A percentile compares a stretch with the other conserved stretches of the same genome.
phyloP scores from a whole-genome alignment of 345 rosid genomes.

The Melaleuca quinquenervia region DNA sequence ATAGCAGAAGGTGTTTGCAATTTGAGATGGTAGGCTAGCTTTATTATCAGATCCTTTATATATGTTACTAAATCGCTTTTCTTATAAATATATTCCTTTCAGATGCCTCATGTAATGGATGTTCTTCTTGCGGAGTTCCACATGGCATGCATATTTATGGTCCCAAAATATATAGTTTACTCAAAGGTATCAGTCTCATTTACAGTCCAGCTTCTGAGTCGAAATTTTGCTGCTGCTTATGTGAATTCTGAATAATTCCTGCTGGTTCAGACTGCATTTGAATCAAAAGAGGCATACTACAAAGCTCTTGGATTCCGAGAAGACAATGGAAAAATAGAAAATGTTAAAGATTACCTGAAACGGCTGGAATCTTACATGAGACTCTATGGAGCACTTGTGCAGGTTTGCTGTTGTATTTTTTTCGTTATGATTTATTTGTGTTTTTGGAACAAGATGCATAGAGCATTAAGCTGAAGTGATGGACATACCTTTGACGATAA shows the following conservation, averaged over 20 bases:
- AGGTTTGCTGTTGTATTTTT: slow-evolving; percentile 32
- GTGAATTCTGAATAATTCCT: background rate
- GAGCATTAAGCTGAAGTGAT: background rate
- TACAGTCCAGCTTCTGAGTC: background rate
- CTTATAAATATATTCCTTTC: background rate
- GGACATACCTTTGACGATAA: background rate
- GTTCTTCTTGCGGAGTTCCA: slow-evolving; percentile 82
- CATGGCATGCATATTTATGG: slow-evolving; percentile 75
- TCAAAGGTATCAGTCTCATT: slow-evolving; percentile 36
- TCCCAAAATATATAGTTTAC: slow-evolving; percentile 71
- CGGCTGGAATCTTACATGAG: slow-evolving; percentile 62
- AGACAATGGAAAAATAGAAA: slow-evolving; percentile 41
- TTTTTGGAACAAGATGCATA: background rate
- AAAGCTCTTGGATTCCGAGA: slow-evolving; percentile 41
- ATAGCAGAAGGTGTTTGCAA: background rate
- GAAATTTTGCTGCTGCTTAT: background rate
- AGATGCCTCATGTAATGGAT: slow-evolving; percentile 80
- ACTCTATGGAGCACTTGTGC: slow-evolving; percentile 84
- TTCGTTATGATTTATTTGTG: background rate
- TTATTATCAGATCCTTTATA: background rate
- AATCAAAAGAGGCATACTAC: slow-evolving; percentile 47
- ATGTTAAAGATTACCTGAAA: slow-evolving; percentile 24
- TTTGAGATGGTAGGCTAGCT: background rate
- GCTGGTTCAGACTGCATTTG: slow-evolving; percentile 49
- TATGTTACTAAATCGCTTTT: background rate